phyloP scores from a whole-genome alignment of 1,139 yeast genomes.

The Saccharomycopsis phalli region DNA sequence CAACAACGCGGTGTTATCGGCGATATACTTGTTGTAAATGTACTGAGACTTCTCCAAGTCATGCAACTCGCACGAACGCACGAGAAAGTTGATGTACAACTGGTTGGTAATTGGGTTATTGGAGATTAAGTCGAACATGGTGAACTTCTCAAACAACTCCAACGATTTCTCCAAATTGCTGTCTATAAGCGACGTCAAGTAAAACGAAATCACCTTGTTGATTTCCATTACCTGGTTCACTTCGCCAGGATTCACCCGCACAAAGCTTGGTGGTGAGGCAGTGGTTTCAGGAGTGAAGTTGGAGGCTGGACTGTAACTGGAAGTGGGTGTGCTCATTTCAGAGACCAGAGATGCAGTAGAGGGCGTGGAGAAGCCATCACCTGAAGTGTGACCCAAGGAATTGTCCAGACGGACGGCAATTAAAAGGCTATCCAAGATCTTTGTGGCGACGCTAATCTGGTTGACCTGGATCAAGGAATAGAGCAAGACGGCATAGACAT shows the following conservation, averaged over 20 bases:
- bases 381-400: not conserved
- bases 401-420: not conserved
- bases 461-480: slow-evolving; percentile 35
- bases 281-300: not conserved
- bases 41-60: slow-evolving; percentile 5
- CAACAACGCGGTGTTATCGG: not conserved
- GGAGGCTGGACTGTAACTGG: not conserved
- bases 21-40: slow-evolving; percentile 4
- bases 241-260: too few relatives aligned
- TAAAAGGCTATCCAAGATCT: slow-evolving; percentile 33
- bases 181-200: slow-evolving; percentile 12
- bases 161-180: slow-evolving; percentile 6
- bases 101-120: slow-evolving; percentile 5
- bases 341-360: not conserved
- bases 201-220: slow-evolving; percentile 14
- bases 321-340: not conserved
- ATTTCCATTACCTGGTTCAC: slow-evolving; percentile 12
- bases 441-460: slow-evolving; percentile 34
- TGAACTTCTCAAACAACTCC: slow-evolving; percentile 15
- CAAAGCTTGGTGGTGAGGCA: not conserved
- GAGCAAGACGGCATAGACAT: slow-evolving; percentile 35
- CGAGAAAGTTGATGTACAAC: slow-evolving; percentile 10
- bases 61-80: slow-evolving; percentile 7
- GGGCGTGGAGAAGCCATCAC: not conserved
- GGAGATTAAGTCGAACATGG: slow-evolving; percentile 7